Evolutionary conservation across 2,329 filamentous ascomycete genomes (phyloP).

Genomic region (Sporothrix dimorphospora): DNA sequence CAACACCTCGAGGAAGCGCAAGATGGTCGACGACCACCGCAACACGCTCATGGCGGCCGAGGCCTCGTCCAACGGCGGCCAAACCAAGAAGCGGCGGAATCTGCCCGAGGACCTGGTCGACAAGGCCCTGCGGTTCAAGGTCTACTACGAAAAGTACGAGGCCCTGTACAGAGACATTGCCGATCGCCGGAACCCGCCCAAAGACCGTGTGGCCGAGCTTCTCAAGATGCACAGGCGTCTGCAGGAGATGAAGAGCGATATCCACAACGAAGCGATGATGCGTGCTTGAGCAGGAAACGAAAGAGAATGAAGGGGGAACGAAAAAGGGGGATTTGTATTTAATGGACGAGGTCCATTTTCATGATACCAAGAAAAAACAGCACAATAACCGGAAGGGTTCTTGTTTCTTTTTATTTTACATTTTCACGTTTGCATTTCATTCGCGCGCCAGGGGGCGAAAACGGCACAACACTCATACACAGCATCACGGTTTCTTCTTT

Average conservation of each 20-base stretch:
- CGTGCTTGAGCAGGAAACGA: conserved; percentile 17
- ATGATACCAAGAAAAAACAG: conserved; percentile 24
- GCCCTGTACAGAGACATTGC: conserved; percentile 59
- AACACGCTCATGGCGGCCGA: conserved; percentile 31
- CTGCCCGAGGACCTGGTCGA: conserved; percentile 54
- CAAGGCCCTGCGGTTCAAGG: conserved; percentile 60
- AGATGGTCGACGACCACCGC: conserved; percentile 37
- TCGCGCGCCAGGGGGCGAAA: neutral
- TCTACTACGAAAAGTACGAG: conserved; percentile 60
- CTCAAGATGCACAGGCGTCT: conserved; percentile 59
- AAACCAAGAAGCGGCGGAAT: conserved; percentile 37
- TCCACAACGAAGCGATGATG: conserved; percentile 50
- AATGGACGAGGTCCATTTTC: neutral
- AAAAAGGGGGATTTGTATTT: conserved; percentile 10
- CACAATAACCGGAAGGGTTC: neutral
- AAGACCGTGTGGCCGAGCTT: conserved; percentile 55
- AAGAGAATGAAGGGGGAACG: neutral
- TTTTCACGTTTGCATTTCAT: neutral
- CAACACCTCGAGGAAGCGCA: conserved; percentile 49
- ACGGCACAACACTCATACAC: conserved; percentile 8
- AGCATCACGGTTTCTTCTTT: neutral
- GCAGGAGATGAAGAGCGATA: conserved; percentile 61
- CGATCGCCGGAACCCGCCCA: conserved; percentile 53
- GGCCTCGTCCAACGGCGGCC: conserved; percentile 35
- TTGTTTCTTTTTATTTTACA: neutral